phyloP scores from a whole-genome alignment of 768 basidiomycete genomes.

The Boletus rex-veris region DNA sequence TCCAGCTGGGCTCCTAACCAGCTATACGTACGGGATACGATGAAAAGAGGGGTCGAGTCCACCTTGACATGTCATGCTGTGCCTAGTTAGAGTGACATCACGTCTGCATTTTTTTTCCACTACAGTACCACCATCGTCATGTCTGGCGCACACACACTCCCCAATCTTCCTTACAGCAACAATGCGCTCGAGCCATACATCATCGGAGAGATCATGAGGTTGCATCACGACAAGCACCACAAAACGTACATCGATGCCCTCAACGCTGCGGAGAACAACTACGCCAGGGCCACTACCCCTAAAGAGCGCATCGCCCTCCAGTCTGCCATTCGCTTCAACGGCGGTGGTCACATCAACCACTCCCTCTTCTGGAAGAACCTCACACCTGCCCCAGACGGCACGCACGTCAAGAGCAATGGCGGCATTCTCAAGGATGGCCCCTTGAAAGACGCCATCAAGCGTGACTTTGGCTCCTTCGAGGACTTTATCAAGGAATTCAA shows the following conservation, averaged over 20 bases:
- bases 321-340: conserved; percentile 25
- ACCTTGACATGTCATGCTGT: conserved; percentile 18
- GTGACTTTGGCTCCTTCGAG: conserved; percentile 69
- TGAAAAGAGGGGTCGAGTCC: conserved; percentile 22
- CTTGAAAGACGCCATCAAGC: conserved; percentile 63
- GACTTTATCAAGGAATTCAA: conserved; percentile 81
- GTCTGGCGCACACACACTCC: conserved; percentile 54
- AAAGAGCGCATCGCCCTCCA: conserved; percentile 40
- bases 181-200: conserved; percentile 94
- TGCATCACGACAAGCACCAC: conserved; percentile 95
- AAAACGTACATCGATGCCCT: conserved; percentile 89
- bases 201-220: conserved; percentile 84
- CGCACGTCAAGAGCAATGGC: conserved; percentile 58
- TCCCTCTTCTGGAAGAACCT: conserved; percentile 98
- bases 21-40: conserved; percentile 25
- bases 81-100: conserved; percentile 3
- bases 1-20: conserved; percentile 24
- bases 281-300: conserved; percentile 64
- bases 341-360: conserved; percentile 78
- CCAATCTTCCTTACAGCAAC: conserved; percentile 76
- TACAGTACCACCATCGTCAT: conserved; percentile 26
- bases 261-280: conserved; percentile 63
- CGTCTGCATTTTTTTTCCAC: not conserved
- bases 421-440: conserved; percentile 62
- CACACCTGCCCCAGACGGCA: conserved; percentile 49